Percentiles rank a stretch among this genome's conserved stretches.
Evolutionary conservation across 1,139 yeast genomes (phyloP).

Genomic region (Kurtzmaniella quercitrusa): DNA sequence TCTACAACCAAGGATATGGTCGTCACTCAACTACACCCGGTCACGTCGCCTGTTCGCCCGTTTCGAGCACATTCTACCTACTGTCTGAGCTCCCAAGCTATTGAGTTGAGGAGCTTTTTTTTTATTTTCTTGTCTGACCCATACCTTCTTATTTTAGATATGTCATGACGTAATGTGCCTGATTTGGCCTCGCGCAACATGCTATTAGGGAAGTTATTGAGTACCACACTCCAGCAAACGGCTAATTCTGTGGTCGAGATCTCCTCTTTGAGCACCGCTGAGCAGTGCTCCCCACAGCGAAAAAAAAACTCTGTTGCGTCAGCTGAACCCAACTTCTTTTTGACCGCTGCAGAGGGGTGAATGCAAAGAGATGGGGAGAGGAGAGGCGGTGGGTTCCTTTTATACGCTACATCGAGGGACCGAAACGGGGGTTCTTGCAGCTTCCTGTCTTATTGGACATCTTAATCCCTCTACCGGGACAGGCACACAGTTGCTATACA

Average conservation of each 20-base stretch:
- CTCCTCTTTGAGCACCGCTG: neutral
- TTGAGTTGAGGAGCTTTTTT: neutral
- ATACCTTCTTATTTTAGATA: neutral
- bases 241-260: neutral
- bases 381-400: neutral
- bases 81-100: too few species aligned
- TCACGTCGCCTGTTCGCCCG: too few species aligned
- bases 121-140: neutral
- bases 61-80: too few species aligned
- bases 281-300: neutral
- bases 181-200: neutral
- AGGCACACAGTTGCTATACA: neutral
- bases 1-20: too few species aligned
- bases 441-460: neutral
- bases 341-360: too few species aligned
- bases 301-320: neutral
- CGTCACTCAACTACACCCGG: too few species aligned
- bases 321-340: too few species aligned
- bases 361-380: neutral
- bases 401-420: too few species aligned
- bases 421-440: too few species aligned
- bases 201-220: neutral
- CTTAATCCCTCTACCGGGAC: neutral
- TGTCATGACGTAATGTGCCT: slow-evolving; percentile 2
- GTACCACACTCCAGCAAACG: neutral